These are phyloP conservation scores for Hymenoscyphus linearis DNA, from an alignment of 2,329 filamentous ascomycete genomes.

Conservation along the genomic window DNA sequence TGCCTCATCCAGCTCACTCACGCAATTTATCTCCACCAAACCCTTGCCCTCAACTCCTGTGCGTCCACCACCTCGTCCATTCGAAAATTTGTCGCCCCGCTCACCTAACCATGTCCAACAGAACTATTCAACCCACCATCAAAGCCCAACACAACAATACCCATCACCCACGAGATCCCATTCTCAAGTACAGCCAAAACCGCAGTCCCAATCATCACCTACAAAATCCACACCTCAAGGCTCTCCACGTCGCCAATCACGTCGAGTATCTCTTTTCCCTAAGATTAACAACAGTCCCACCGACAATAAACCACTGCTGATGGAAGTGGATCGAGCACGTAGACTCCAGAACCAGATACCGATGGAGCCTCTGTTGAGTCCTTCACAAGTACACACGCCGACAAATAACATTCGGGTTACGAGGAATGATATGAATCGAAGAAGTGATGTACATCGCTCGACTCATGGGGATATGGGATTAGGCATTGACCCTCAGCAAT, in stretches of 20 bases:
- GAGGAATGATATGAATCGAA: background rate
- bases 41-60: conserved; percentile 2
- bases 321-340: background rate
- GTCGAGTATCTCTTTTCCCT: background rate
- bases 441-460: background rate
- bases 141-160: background rate
- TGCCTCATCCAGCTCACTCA: background rate
- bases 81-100: background rate
- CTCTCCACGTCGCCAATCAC: background rate
- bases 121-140: background rate
- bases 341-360: background rate
- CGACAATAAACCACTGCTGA: background rate
- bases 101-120: background rate
- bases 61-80: background rate
- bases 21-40: background rate
- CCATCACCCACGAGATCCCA: background rate
- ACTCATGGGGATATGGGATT: background rate
- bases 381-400: background rate
- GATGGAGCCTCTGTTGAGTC: background rate
- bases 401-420: background rate
- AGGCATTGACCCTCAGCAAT: conserved; percentile 2
- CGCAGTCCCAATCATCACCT: background rate
- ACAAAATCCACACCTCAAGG: background rate
- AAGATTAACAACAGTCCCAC: background rate
- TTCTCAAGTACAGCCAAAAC: background rate